These are phyloP conservation scores for Brasenia schreberi DNA, from an alignment of 164 flowering plant genomes.

Conservation along the genomic window DNA sequence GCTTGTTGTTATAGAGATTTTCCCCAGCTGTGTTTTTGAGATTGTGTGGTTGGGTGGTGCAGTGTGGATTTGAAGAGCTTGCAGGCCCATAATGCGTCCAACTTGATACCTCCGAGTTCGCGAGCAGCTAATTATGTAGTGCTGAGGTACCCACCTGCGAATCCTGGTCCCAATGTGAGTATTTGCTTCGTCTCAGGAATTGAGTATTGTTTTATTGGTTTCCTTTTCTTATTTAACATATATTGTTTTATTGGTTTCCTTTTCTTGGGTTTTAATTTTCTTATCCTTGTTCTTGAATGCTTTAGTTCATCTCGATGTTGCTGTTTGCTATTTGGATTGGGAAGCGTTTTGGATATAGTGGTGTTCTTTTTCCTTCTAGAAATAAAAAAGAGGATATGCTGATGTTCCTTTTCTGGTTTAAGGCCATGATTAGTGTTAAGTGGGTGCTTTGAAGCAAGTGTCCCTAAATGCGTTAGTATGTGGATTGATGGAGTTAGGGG, in stretches of 20 bases:
- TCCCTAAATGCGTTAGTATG: too few species aligned
- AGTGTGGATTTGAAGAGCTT: conserved; percentile 3
- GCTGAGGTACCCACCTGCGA: not conserved
- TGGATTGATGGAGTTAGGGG: too few species aligned
- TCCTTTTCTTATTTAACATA: too few species aligned
- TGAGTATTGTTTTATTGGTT: too few species aligned
- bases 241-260: not conserved
- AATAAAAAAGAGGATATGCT: too few species aligned
- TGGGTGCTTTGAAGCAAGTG: too few species aligned
- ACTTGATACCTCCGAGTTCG: not conserved
- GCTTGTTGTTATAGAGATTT: not conserved
- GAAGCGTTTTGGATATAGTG: too few species aligned
- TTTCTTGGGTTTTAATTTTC: not conserved
- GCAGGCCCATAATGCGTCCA: conserved; percentile 1
- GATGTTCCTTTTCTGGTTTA: too few species aligned
- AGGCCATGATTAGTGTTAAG: too few species aligned
- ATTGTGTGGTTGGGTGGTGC: not conserved
- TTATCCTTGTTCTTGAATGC: not conserved
- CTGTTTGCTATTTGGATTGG: too few species aligned
- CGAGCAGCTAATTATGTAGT: conserved; percentile 1
- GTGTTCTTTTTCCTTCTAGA: too few species aligned
- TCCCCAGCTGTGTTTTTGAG: not conserved
- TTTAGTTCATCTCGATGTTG: too few species aligned
- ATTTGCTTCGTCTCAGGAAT: not conserved
- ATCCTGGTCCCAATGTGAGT: conserved; percentile 2